Base-by-base conservation (phyloP, 2,329 filamentous ascomycete genomes). In the Trichoderma koningiopsis region DNA sequence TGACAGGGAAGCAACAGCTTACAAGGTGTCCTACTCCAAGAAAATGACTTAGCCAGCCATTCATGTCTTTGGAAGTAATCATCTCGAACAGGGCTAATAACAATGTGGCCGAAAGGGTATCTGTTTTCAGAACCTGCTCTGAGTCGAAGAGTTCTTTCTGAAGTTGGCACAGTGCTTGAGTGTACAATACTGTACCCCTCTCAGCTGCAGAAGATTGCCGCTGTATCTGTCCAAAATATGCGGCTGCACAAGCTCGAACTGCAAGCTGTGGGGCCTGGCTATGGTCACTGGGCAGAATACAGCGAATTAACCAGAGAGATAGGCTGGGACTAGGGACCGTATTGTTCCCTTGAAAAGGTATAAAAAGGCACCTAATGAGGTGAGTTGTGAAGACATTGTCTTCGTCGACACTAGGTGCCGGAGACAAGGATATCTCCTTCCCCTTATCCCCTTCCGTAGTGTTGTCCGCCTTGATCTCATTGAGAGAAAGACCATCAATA, bases 191-290 rank as follows among this genome's bases (percentile, higher is more conserved):
- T n/a, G 40, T 43, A 4, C 61, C 61, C 11, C 29, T n/a, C 19
- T 35, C 61, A 11, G 37, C 29, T 55, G 61, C 61, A 5, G 27
- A 27, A 16, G 1, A 7, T 53, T 55, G 43, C 7, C 22, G n/a
- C 14, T 64, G 61, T 40, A 35, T 52, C 29, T 64, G 55, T 19
- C 61, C 61, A 24, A 53, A 64, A 53, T 64, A 53, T 19, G 35
- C 29, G n/a, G 61, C 61, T 27, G 61, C 61, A 64, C 61, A 64
- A 35, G 61, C 61, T 43, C 61, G 47, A 13, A 53, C 29, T 31
- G 61, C 47, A 52, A 64, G 61, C 13, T 64, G 43, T 29, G 61
- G 61, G 33, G 47, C 35, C 29, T 47, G 61, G 29, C 29, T 55
- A 10, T 64, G 47, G 29, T 37, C 40, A 22, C 22, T 27, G 3